Base-by-base conservation (phyloP, 495 filamentous ascomycete species). In the Daldinia grandis region DNA sequence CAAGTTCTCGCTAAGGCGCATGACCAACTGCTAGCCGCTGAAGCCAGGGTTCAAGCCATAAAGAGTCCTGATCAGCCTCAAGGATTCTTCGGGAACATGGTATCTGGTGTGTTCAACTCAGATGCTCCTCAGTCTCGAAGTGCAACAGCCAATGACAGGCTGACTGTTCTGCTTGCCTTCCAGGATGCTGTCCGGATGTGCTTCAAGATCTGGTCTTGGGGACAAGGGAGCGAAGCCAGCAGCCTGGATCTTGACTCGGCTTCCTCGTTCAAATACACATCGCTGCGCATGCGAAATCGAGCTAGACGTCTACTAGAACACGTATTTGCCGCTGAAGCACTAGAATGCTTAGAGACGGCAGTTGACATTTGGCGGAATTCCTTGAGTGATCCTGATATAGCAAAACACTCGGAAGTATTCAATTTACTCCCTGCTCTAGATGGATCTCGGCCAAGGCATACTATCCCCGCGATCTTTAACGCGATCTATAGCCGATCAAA, bases 31-130 rank as follows among this genome's bases (percentile, higher is more conserved):
- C 79, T 93, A 28, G 80, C 84, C 40, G 92, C 96, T 68, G 93
- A 97, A 78, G 82, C 88, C 44, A 92, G 89, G 66, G 80, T 80
- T 37, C 84, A 88, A 57, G 80, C 84, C 37, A 80, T 86, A 38
- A 97, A 95, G 79, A 92, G 87, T 62, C 92, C 93, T 38, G 93
- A 97, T 69, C 92, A 94, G 74, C 84, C 89, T 14, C 92, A 95
- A 74, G 92, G 94, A 49, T 97, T 98, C 78, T 97, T 99, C 74
- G 94, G 95, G 17, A 97, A 94, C 71, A 97, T 98, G 92, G 93
- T 97, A 1, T 95, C 94, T 1, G 94, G 94, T 0, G 92, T 97
- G 0, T 97, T 97, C 76, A 84, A 90, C 8, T 87, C 91, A 0
- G 95, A 98, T 59, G 84, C 89, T 6, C 89, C 85, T 3, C 93